Evolutionary conservation across 345 rosid species (phyloP), one percentile per base, ranked within the genome.

Genomic region (Turnera subulata): DNA sequence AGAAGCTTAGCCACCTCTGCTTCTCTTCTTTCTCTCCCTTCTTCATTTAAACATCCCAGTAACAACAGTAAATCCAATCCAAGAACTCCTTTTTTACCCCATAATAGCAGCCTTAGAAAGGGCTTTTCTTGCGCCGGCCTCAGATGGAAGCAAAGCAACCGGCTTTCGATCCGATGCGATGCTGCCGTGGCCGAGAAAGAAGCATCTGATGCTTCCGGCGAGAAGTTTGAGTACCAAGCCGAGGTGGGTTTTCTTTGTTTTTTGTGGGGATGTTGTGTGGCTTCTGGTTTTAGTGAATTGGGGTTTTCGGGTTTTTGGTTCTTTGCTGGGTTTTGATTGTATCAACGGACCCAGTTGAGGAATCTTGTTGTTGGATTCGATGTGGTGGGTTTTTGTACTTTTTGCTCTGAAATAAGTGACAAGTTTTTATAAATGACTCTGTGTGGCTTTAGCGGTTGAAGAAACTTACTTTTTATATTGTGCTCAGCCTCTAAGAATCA

Each of bases 151-250:
- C 70, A 78, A 71, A 70, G 59, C 55, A 56, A 74, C 40, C 78
- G 88, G 21, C 42, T 84, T 70, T 62, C 75, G 2, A 77, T 84
- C 8, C 73, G 85, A 24, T 89, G 91, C 25, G 85, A 83, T 64
- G 87, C 97, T 0, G 85, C 90, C 0, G 97, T 93, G 40, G 96
- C 92, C 3, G 97, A 93, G 79, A 80, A 93, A 47, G 96, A 93
- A 63, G 80, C 89, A 5, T 53, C 84, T 0, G 97, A 85, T 62
- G 64, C 76, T 26, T 71, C 96, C 4, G 96, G 88, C 32, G 99
- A 93, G 84, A 88, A 84, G 78, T 93, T 73, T 46, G 97, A 93
- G 80, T 93, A 89, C 68, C 99, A 93, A 76, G 99, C 99, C 5
- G 99, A 93, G 96, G 99, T 93, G 71, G 60, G 82, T 46, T 21